Evolutionary conservation across 176 grass and related monocot genomes (phyloP).

Genomic region (Oryza brachyantha): DNA sequence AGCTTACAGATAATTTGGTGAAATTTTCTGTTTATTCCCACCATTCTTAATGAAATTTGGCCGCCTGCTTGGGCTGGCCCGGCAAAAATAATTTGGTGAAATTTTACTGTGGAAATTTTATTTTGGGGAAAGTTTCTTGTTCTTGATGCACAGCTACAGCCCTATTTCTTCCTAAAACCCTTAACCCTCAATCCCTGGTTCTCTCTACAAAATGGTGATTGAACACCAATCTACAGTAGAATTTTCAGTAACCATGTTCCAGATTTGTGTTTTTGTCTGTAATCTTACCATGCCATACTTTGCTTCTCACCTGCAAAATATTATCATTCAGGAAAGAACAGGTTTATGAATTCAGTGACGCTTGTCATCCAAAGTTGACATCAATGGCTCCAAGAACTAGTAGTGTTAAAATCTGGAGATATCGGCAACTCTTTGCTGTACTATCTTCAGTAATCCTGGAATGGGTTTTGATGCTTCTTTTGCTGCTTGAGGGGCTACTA

Average conservation of each 20-base stretch:
- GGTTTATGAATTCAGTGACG: neutral
- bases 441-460: constrained; percentile 54
- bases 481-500: constrained; percentile 57
- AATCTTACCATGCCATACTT: constrained; percentile 15
- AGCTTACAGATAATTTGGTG: neutral
- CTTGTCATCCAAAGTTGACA: neutral
- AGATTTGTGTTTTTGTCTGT: neutral
- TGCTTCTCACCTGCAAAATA: constrained; percentile 17
- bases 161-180: neutral
- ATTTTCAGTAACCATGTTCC: neutral
- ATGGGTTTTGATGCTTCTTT: constrained; percentile 66
- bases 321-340: constrained; percentile 1
- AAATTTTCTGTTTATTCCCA: constrained; percentile 11
- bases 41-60: too few relatives aligned
- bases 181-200: neutral
- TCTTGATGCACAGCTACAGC: neutral
- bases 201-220: neutral
- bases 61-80: too few relatives aligned
- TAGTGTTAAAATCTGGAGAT: neutral
- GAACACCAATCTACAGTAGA: neutral
- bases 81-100: neutral
- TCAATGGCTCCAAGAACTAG: constrained; percentile 42
- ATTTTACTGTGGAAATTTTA: neutral
- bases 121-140: neutral
- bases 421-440: constrained; percentile 37